Conservation (phyloP, 1,284 basidiomycete genomes). For the Puccinia horiana region DNA sequence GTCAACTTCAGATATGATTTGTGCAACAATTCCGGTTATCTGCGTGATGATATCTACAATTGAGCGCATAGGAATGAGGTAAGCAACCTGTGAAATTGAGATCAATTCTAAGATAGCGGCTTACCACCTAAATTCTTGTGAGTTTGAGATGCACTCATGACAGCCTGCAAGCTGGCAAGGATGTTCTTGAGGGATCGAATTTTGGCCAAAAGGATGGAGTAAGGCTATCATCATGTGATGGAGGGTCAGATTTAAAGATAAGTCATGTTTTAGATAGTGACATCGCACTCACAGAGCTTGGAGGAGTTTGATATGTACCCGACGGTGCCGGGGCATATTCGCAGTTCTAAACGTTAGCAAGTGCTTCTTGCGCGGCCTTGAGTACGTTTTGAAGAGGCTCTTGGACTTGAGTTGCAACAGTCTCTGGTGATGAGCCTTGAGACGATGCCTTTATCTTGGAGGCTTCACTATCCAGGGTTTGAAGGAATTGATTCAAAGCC, state of each 20-base stretch:
- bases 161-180: slow-evolving; percentile 14
- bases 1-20: slow-evolving; percentile 15
- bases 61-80: not conserved
- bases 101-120: not conserved
- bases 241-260: not conserved
- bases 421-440: not conserved
- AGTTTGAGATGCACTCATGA: not conserved
- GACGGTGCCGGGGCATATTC: slow-evolving; percentile 22
- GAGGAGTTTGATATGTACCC: slow-evolving; percentile 5
- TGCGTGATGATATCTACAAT: not conserved
- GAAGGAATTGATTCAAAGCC: slow-evolving; percentile 6
- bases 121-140: slow-evolving; percentile 12
- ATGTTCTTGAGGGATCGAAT: slow-evolving; percentile 13
- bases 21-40: not conserved
- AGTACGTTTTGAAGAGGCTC: slow-evolving; percentile 12
- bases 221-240: not conserved
- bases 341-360: slow-evolving; percentile 11
- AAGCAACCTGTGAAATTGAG: not conserved
- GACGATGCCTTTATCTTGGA: not conserved
- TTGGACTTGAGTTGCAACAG: not conserved
- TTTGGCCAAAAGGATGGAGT: not conserved
- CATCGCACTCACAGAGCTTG: not conserved
- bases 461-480: not conserved
- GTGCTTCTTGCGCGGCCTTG: slow-evolving; percentile 18
- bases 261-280: not conserved